Evolutionary conservation across 129 eudicot species (phyloP), one percentile per base, ranked within the genome.

Genomic region (Gnaphalium uliginosum): DNA sequence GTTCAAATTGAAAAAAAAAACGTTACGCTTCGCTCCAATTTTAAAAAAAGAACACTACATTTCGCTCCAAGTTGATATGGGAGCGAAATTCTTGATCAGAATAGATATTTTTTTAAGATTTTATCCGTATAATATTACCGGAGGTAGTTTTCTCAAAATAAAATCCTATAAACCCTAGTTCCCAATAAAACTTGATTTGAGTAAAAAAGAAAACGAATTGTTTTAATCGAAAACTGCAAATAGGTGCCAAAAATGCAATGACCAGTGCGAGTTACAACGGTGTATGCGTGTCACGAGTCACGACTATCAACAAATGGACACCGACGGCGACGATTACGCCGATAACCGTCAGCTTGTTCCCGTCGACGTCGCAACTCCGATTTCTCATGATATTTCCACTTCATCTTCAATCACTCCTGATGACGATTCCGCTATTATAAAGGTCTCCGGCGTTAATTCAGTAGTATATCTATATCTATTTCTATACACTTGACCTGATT

Each of bases 301-400:
- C 70, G 9, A 69, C 48, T 57, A 65, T 23, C 41, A 62, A 6
- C 72, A 57, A 29, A 74, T 74, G 82, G 73, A 67, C 25, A 56
- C 67, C 25, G 78, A 58, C 68, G 78, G 21, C 65, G 69, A 74
- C 50, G 81, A 59, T 66, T 65, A 76, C 50, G 51, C 73, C 79
- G 26, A 37, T 82, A 68, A 51, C 78, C 85, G 78, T 56, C 85
- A 83, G 67, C 75, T 81, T 80, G 81, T 83, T 33, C 68, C 78
- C 58, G 72, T 72, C 50, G 71, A 62, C 41, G 67, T 15, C 57
- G 78, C 33, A 33, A 72, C 65, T 22, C 82, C 82, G 5, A 63
- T 79, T 43, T 60, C 82, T 4, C 76, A 70, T 60, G 46, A 69
- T 11, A 70, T 78, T 59, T 69, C 81, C 76, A 69, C 62, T 69